These are phyloP conservation scores for Dactylellina cionopaga DNA, from an alignment of 2,329 filamentous ascomycete genomes.

Conservation along the genomic window DNA sequence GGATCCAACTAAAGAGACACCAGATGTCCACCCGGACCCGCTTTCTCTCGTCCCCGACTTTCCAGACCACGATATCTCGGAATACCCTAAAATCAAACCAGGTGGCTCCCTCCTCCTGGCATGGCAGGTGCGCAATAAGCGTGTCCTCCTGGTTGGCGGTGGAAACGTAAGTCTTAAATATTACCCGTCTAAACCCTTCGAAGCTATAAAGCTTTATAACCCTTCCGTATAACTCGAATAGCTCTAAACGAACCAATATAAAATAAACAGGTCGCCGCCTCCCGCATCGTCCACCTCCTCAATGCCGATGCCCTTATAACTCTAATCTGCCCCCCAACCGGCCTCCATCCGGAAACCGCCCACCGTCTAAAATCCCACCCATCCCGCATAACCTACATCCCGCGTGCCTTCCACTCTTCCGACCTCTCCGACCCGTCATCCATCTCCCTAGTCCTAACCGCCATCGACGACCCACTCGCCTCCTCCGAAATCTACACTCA, in stretches of 20 bases:
- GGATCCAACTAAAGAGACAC: neutral
- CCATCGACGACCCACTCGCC: constrained; percentile 91
- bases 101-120: constrained; percentile 93
- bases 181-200: too few relatives aligned
- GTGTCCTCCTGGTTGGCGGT: constrained; percentile 90
- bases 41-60: constrained; percentile 34
- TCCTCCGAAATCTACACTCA: constrained; percentile 91
- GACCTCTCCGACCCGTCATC: constrained; percentile 76
- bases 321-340: constrained; percentile 80
- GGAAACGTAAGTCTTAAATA: constrained; percentile 95
- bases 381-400: constrained; percentile 79
- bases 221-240: too few relatives aligned
- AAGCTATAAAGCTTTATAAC: too few relatives aligned
- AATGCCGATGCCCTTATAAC: constrained; percentile 93
- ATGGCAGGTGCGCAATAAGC: constrained; percentile 92
- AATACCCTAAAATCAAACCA: constrained; percentile 83
- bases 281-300: constrained; percentile 90
- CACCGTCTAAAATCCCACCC: constrained; percentile 73
- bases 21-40: constrained; percentile 1
- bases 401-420: constrained; percentile 84
- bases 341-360: constrained; percentile 88
- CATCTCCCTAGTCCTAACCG: constrained; percentile 85
- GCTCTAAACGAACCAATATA: constrained; percentile 30
- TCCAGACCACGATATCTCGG: constrained; percentile 54
- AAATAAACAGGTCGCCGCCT: constrained; percentile 81